phyloP scores from a whole-genome alignment of 140 eudicot species.

The Ambrosia hybrid region DNA sequence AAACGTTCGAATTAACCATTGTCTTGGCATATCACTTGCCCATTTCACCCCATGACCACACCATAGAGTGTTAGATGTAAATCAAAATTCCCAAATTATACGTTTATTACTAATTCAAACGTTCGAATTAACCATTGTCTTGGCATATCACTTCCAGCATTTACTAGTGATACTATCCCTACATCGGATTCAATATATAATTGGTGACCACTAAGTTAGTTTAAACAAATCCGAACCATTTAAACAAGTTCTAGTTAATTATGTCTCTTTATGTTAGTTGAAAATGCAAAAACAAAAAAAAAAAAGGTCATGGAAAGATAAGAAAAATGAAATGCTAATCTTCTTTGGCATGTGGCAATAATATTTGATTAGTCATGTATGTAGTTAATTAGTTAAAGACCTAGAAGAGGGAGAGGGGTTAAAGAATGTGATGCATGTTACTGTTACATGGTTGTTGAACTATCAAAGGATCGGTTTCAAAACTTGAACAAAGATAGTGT shows the following conservation, averaged over 20 bases:
- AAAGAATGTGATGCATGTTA: constrained; percentile 54
- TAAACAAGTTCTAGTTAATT: neutral
- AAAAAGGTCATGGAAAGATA: constrained; percentile 18
- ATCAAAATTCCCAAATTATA: too few relatives aligned
- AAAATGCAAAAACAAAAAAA: constrained; percentile 14
- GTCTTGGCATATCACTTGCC: too few relatives aligned
- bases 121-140: too few relatives aligned
- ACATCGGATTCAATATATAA: neutral
- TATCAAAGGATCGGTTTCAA: constrained; percentile 32
- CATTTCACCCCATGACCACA: too few relatives aligned
- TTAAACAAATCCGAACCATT: neutral
- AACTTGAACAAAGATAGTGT: constrained; percentile 17
- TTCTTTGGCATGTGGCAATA: neutral
- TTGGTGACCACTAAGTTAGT: neutral
- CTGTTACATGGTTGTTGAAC: constrained; percentile 55
- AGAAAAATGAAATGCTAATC: constrained; percentile 1
- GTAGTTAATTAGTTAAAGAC: constrained; percentile 18
- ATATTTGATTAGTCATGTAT: constrained; percentile 21
- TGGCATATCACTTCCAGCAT: too few relatives aligned
- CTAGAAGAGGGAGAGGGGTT: constrained; percentile 4
- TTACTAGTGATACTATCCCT: too few relatives aligned
- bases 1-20: too few relatives aligned
- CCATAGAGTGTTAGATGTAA: too few relatives aligned
- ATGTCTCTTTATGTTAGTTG: neutral
- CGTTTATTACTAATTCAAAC: too few relatives aligned